phyloP scores from a whole-genome alignment of 495 filamentous ascomycete genomes.

The Aspergillus incahuasiensis region DNA sequence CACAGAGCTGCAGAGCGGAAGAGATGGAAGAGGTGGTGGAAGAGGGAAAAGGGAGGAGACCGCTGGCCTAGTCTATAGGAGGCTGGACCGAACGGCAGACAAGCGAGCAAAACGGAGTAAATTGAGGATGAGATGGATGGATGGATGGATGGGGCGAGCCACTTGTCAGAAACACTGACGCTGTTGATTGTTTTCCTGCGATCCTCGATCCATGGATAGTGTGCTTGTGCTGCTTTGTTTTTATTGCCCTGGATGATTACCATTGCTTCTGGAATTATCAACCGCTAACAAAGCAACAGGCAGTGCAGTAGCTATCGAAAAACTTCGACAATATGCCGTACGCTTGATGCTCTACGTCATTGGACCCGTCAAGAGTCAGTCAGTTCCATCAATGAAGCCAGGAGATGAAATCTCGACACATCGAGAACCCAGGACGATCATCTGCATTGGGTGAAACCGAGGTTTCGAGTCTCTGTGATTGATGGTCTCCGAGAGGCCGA shows the following conservation, averaged over 20 bases:
- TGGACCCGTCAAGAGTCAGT: neutral
- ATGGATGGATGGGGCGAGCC: conserved; percentile 12
- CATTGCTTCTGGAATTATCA: neutral
- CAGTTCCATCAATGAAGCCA: neutral
- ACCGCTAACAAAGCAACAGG: neutral
- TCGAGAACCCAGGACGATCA: conserved; percentile 1
- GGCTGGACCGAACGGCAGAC: conserved; percentile 19
- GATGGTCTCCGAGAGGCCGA: neutral
- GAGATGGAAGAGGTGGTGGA: neutral
- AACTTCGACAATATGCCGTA: neutral
- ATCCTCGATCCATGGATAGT: neutral
- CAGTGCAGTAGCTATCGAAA: neutral
- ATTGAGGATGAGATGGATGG: neutral
- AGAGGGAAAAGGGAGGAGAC: neutral
- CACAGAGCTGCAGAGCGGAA: conserved; percentile 17
- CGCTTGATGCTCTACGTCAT: conserved; percentile 3
- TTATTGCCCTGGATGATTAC: neutral
- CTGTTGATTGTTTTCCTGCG: neutral
- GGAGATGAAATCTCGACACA: neutral
- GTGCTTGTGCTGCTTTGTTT: conserved; percentile 2
- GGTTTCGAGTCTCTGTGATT: neutral
- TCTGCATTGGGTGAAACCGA: neutral
- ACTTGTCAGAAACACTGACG: conserved; percentile 14
- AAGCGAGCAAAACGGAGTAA: conserved; percentile 18
- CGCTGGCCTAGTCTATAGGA: conserved; percentile 10